These are phyloP conservation scores for Wickerhamiella hasegawae DNA, from an alignment of 805 yeast genomes.

Conservation along the genomic window DNA sequence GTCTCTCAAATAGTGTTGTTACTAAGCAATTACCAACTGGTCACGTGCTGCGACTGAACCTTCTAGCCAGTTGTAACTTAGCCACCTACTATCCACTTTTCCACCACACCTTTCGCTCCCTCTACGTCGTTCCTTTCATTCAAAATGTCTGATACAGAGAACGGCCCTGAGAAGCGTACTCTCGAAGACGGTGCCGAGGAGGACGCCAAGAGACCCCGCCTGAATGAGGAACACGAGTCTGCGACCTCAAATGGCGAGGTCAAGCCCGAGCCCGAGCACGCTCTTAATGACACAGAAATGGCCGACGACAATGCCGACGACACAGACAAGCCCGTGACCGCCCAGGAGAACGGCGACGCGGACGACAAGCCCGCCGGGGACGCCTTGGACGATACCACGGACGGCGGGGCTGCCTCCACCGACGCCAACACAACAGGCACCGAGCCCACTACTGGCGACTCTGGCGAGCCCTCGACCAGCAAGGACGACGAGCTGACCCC, in stretches of 20 bases:
- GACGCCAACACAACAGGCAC: no score
- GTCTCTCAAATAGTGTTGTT: no score
- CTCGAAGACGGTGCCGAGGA: conserved; percentile 1
- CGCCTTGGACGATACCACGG: background rate
- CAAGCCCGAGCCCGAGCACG: background rate
- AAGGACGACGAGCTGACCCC: conserved; percentile 7
- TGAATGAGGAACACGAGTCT: conserved; percentile 1
- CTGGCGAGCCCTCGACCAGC: background rate
- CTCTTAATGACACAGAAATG: background rate
- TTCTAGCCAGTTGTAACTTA: no score
- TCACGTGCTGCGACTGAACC: no score
- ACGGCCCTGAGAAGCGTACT: conserved; percentile 1
- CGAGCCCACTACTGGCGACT: background rate
- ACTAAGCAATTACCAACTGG: no score
- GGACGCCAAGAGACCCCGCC: conserved; percentile 1
- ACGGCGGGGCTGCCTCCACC: no score
- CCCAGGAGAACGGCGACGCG: background rate
- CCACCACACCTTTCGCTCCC: no score
- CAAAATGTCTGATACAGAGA: no score
- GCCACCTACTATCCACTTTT: no score
- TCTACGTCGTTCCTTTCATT: no score
- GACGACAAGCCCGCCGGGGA: background rate
- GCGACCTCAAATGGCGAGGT: conserved; percentile 1
- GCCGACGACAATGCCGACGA: background rate
- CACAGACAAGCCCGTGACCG: background rate